Conservation (phyloP, 1,284 basidiomycete genomes). For the Tylopilus orsonianus region DNA sequence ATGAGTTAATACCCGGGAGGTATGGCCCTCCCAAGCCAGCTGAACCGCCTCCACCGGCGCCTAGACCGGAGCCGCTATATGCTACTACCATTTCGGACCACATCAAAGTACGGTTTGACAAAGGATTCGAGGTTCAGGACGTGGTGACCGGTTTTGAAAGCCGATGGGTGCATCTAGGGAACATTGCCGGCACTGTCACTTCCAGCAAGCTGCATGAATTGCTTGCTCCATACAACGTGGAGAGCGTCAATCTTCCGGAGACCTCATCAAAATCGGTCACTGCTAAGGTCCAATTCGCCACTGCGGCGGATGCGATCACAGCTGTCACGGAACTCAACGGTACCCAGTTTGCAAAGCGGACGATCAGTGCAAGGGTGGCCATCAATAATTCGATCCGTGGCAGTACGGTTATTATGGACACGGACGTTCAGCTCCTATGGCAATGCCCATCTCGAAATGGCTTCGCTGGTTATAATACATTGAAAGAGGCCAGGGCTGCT, state of each 20-base stretch:
- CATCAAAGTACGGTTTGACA: slow-evolving; percentile 37
- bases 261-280: slow-evolving; percentile 25
- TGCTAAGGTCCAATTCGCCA: slow-evolving; percentile 46
- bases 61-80: slow-evolving; percentile 22
- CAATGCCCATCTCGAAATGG: slow-evolving; percentile 50
- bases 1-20: neutral
- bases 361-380: slow-evolving; percentile 35
- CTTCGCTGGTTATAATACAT: slow-evolving; percentile 57
- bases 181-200: slow-evolving; percentile 27
- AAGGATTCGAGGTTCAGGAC: slow-evolving; percentile 39
- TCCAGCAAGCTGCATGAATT: slow-evolving; percentile 15
- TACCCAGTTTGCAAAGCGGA: slow-evolving; percentile 35
- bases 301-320: slow-evolving; percentile 45
- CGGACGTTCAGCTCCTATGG: slow-evolving; percentile 49
- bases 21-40: neutral
- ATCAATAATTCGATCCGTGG: slow-evolving; percentile 32
- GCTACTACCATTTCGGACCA: slow-evolving; percentile 27
- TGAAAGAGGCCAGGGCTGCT: slow-evolving; percentile 47
- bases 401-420: slow-evolving; percentile 22
- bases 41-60: slow-evolving; percentile 2
- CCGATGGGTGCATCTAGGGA: slow-evolving; percentile 39
- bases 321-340: slow-evolving; percentile 52
- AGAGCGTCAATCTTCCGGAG: slow-evolving; percentile 37
- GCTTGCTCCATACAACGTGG: slow-evolving; percentile 41
- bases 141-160: slow-evolving; percentile 45